phyloP scores from a whole-genome alignment of 257 asterid species.

The Avicennia marina region DNA sequence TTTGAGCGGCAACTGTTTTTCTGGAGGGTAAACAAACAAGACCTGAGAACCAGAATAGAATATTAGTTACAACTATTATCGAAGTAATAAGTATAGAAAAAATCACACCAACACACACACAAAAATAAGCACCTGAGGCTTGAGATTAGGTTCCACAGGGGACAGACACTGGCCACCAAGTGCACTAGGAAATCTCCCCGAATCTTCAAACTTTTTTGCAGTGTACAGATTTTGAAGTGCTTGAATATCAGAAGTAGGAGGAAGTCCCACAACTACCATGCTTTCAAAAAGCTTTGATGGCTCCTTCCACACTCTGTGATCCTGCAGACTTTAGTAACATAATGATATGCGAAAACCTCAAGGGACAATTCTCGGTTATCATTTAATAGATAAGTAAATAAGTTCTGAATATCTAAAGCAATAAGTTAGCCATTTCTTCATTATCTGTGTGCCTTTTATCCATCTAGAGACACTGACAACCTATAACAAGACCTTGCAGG shows the following conservation, averaged over 20 bases:
- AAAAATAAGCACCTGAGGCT: slow-evolving; percentile 74
- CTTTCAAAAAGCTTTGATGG: slow-evolving; percentile 89
- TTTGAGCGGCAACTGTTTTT: slow-evolving; percentile 88
- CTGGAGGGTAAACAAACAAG: slow-evolving; percentile 97
- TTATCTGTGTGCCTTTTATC: no score
- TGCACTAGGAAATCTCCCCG: slow-evolving; percentile 73
- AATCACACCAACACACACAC: background rate
- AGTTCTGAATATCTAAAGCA: no score
- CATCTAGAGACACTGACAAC: no score
- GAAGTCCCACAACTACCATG: slow-evolving; percentile 97
- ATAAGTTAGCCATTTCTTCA: no score
- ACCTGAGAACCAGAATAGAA: slow-evolving; percentile 56
- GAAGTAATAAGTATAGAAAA: background rate
- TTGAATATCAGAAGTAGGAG: slow-evolving; percentile 79
- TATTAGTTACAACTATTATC: background rate
- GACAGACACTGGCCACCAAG: slow-evolving; percentile 72
- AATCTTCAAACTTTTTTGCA: slow-evolving; percentile 67
- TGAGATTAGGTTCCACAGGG: slow-evolving; percentile 90
- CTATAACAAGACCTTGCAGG: no score
- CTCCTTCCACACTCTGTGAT: slow-evolving; percentile 89
- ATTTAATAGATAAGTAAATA: no score
- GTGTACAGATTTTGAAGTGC: slow-evolving; percentile 87
- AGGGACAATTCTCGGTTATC: background rate
- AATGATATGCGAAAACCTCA: slow-evolving; percentile 31
- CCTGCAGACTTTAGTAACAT: slow-evolving; percentile 52